Percentiles rank a stretch among this genome's conserved stretches.
These are phyloP conservation scores for Phalaenopsis equestris DNA, from an alignment of 106 monocot species.

Conservation along the genomic window DNA sequence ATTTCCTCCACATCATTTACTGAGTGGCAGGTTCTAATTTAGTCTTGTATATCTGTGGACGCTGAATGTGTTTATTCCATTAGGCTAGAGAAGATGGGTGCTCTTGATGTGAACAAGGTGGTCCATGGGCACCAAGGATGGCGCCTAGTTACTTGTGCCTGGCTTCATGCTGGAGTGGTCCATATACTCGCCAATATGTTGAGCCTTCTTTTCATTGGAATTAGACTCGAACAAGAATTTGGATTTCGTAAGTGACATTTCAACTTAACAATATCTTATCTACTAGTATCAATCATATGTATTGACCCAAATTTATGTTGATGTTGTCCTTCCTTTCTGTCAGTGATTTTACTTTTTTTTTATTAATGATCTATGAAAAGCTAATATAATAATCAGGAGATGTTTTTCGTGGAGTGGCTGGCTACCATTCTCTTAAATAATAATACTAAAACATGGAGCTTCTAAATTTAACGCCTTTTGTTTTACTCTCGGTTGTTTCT, in stretches of 20 bases:
- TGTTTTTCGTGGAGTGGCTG: too few species aligned
- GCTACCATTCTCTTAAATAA: too few species aligned
- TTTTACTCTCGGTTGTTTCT: too few species aligned
- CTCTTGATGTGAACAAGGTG: slow-evolving; percentile 50
- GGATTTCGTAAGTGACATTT: slow-evolving; percentile 60
- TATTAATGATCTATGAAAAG: too few species aligned
- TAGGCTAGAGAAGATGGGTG: slow-evolving; percentile 76
- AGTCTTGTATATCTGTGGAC: not conserved
- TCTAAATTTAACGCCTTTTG: too few species aligned
- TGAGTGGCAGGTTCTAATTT: not conserved
- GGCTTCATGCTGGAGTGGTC: slow-evolving; percentile 86
- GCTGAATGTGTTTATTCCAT: not conserved
- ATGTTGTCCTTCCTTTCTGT: too few species aligned
- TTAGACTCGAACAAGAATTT: slow-evolving; percentile 77
- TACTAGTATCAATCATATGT: not conserved
- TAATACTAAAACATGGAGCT: too few species aligned
- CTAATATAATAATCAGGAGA: too few species aligned
- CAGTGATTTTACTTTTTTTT: too few species aligned
- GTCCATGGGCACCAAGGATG: slow-evolving; percentile 52
- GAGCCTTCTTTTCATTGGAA: slow-evolving; percentile 68
- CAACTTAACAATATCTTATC: not conserved
- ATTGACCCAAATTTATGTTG: not conserved
- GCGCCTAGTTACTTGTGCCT: slow-evolving; percentile 70
- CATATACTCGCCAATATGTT: slow-evolving; percentile 90
- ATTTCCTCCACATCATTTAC: not conserved